Evolutionary conservation across 1,139 yeast species (phyloP), one percentile per base, ranked within the genome.

Genomic region (Zygotorulaspora mrakii): DNA sequence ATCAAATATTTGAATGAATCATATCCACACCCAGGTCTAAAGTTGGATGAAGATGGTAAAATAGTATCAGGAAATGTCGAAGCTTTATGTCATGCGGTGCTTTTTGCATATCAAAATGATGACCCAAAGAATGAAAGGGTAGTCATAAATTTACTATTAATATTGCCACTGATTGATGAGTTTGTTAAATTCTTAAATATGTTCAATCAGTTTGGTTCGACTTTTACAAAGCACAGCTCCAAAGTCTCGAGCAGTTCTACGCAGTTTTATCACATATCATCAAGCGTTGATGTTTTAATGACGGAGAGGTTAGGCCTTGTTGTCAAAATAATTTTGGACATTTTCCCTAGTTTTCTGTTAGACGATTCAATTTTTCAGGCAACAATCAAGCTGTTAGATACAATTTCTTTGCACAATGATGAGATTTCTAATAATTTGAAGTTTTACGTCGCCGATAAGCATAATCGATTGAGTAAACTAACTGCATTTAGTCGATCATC

Each of bases 21-120:
- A 3, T 71, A 70, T 42, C 80, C 82, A 2, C 95, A 87, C 58
- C 95, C 95, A 1, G 79, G 78, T 31, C 65, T 87, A 28, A 68
- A 67, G 26, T 65, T 77, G 46, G 86, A 82, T 54, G 65, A 67
- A 25, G 64, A 67, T 2, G 73, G 70, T 40, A 43, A 72, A 42
- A 67, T 74, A 37, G 50, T 69, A 8, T 68, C 70, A 18, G 83
- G 83, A 11, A 59, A 86, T 1, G 59, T 78, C 12, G 95, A 86
- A 57, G 74, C 88, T 29, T 69, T 87, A 30, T 74, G 88, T 45
- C 96, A 87, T 60, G 76, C 84, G 8, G 67, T 84, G 23, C 61
- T 86, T 5, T 85, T 85, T 62, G 70, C 40, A n/a, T 39, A 44
- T 23, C 43, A 48, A 1, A 36, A 67, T 48, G 65, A 62, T 43